Base-by-base conservation (phyloP, 352 stramenopile genomes). In the Globisporangium paroecandrum region DNA sequence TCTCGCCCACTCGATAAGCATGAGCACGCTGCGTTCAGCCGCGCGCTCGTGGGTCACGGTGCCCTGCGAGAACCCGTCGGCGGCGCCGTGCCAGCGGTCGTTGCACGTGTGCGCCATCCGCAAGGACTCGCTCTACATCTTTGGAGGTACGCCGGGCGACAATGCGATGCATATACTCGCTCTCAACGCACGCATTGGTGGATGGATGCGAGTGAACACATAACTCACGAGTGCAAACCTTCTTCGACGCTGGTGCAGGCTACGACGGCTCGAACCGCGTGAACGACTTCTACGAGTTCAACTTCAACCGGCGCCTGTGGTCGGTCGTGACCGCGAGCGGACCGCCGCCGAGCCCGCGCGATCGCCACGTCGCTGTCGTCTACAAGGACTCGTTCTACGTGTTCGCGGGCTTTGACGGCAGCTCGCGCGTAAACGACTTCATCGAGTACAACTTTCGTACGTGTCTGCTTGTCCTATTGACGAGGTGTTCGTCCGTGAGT, bases 211-310 rank as follows among this genome's bases (percentile, higher is more conserved):
- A 43, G 12, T 43, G 61, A 8, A 58, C 7, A 9, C 25, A 47
- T 38, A 32, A 56, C 38, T 36, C n/a, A 32, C 53, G n/a, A 58
- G 25, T 9, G n/a, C 10, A 27, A 29, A 59, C 15, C 8, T 3
- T 32, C 43, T n/a, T 24, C 25, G 12, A 27, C 13, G 55, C 13
- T 53, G 34, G 59, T 34, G 18, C 56, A 90, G 91, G 94, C 49
- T 98, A 98, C 77, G 94, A 98, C 71, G 94, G 94, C 2, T 90
- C 81, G 10, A 94, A 93, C 71, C 88, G 94, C 55, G 86, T 98
- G 56, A 98, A 98, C 74, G 94, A 98, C 76, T 98, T 98, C 70
- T 97, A 96, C 71, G 81, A 93, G 64, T 98, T 97, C 82, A 91
- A 90, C 73, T 97, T 98, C 65, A 89, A 82, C 63, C 84, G 83